A percentile compares a stretch with the other conserved stretches of the same genome.
Evolutionary conservation across 2,329 filamentous ascomycete genomes (phyloP).

Genomic region (Claviceps purpurea): DNA sequence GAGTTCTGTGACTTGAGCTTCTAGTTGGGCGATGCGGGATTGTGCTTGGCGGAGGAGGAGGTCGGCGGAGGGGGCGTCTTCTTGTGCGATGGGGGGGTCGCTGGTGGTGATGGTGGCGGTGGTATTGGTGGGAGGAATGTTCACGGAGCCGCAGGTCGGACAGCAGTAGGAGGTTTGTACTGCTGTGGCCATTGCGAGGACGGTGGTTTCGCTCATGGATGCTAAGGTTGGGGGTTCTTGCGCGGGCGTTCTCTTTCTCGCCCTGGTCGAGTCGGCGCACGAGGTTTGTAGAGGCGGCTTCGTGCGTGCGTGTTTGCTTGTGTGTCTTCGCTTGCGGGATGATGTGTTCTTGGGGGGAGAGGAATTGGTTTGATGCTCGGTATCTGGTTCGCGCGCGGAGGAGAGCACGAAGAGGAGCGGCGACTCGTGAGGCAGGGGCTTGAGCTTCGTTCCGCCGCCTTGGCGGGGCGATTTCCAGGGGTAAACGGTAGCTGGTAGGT

Average conservation of each 20-base stretch:
- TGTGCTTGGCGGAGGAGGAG: slow-evolving; percentile 39
- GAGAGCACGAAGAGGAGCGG: too few relatives aligned
- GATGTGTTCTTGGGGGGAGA: too few relatives aligned
- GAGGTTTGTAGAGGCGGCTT: too few relatives aligned
- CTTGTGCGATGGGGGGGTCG: slow-evolving; percentile 13
- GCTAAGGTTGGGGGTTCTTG: neutral
- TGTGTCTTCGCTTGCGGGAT: too few relatives aligned
- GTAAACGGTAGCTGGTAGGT: too few relatives aligned
- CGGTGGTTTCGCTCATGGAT: slow-evolving; percentile 12
- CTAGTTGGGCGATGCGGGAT: slow-evolving; percentile 52
- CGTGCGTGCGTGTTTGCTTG: too few relatives aligned
- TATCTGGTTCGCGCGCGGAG: too few relatives aligned
- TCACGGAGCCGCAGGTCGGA: slow-evolving; percentile 34
- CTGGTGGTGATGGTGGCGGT: neutral
- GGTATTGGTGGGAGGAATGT: slow-evolving; percentile 14
- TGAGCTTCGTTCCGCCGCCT: too few relatives aligned
- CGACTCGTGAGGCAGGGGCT: too few relatives aligned
- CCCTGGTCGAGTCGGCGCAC: neutral
- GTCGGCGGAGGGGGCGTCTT: neutral
- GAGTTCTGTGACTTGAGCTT: slow-evolving; percentile 55
- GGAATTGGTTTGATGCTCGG: too few relatives aligned
- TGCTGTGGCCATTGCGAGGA: slow-evolving; percentile 20
- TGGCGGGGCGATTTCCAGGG: too few relatives aligned
- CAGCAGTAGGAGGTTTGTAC: slow-evolving; percentile 26
- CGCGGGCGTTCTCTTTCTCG: neutral